Percentiles rank a stretch among this genome's conserved stretches.
Conservation (phyloP, 768 basidiomycete genomes). For the Cubamyces lactineus region DNA sequence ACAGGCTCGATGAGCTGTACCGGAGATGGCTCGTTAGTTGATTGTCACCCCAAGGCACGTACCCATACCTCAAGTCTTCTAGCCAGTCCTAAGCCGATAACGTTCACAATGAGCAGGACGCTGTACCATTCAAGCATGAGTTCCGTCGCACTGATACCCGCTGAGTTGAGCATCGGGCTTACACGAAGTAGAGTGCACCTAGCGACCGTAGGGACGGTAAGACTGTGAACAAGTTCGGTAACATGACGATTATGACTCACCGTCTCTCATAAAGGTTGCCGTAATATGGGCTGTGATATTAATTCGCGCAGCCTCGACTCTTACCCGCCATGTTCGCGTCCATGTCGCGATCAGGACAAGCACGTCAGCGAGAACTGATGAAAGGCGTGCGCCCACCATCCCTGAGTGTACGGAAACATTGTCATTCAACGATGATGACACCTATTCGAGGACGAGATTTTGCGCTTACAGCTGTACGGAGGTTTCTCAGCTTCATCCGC, state of each 20-base stretch:
- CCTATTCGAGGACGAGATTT: too few species aligned
- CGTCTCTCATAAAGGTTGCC: background rate
- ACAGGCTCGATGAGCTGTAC: slow-evolving; percentile 2
- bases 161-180: too few species aligned
- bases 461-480: too few species aligned
- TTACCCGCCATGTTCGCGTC: background rate
- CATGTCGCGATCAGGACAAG: background rate
- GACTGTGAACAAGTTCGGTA: too few species aligned
- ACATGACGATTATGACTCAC: background rate
- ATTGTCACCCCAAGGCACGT: too few species aligned
- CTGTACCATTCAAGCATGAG: background rate
- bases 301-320: background rate
- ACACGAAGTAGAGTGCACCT: background rate
- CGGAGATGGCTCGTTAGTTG: background rate
- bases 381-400: slow-evolving; percentile 2
- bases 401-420: background rate
- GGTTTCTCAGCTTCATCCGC: too few species aligned
- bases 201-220: too few species aligned
- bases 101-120: background rate
- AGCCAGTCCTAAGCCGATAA: background rate
- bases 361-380: background rate
- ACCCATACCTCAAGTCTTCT: background rate
- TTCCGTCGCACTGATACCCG: too few species aligned
- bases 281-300: background rate
- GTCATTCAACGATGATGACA: too few species aligned